Conservation (phyloP, 1,284 basidiomycete genomes). For the Ustilago sp. region DNA sequence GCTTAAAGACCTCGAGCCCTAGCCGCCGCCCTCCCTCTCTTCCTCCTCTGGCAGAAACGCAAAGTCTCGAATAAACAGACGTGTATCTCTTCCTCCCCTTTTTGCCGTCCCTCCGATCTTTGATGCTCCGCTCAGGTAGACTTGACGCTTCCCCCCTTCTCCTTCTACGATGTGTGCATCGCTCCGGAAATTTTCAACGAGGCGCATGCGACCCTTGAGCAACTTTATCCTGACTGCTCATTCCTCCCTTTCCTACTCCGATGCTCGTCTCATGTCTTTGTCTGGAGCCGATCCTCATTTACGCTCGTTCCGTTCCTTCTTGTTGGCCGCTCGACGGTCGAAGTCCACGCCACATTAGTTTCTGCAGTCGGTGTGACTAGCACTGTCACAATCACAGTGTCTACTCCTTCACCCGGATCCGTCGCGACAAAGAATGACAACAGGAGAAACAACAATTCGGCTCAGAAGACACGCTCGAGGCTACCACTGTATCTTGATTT, state of each 20-base stretch:
- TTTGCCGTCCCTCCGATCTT: not conserved
- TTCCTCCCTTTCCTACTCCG: conserved; percentile 8
- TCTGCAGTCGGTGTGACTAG: not conserved
- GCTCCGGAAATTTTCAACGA: conserved; percentile 11
- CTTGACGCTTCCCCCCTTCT: not conserved
- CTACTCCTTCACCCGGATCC: not conserved
- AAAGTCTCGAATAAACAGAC: conserved; percentile 13
- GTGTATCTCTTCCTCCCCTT: conserved; percentile 4
- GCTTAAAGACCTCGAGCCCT: not conserved
- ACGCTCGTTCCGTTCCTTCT: not conserved
- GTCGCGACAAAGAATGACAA: not conserved
- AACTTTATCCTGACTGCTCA: conserved; percentile 19
- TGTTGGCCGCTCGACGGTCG: not conserved
- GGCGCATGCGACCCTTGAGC: conserved; percentile 13
- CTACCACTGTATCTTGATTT: not conserved
- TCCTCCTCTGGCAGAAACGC: not conserved
- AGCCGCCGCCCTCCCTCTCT: not conserved
- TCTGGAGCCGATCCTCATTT: conserved; percentile 6
- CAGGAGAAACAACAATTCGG: not conserved
- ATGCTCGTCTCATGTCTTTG: conserved; percentile 5
- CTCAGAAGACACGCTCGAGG: not conserved
- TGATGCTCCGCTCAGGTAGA: not conserved
- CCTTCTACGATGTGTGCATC: not conserved
- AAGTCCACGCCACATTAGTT: not conserved
- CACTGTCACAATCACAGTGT: not conserved